Base-by-base conservation (phyloP, 192 early-diverging fungal genomes). In the Phycomyces nitens region DNA sequence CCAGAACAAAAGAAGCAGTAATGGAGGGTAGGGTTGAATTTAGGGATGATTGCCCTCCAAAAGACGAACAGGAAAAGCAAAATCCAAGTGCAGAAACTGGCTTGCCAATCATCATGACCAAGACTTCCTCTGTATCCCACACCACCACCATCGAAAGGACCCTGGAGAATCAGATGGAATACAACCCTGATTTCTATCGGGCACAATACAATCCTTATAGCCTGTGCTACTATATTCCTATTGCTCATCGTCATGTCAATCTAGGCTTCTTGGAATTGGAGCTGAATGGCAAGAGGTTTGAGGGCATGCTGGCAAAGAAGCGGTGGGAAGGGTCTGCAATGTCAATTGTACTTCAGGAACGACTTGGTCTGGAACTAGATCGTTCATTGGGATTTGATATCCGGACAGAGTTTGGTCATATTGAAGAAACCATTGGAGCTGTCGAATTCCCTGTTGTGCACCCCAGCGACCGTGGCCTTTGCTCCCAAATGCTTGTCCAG, bases 321-420 rank as follows among this genome's bases (percentile, higher is more conserved):
- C 23, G 56, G n/a, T 66, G 64, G 64, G 20, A 41, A 41, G 20
- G 20, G 0, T 66, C 64, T 0, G 64, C 42, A 3, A 58, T 66
- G 3, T 57, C 64, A 14, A 20, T 64, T 5, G 53, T 27, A 18
- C 41, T 51, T 20, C 51, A 21, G 1, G 27, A 51, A 5, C 55
- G 44, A 22, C 24, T 51, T 18, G 63, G 18, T 0, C 53, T 66
- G 27, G 44, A 66, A 1, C 21, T 66, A 15, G 23, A 15, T 5
- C 1, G 14, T 12, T 34, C 22, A 39, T n/a, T 15, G 15, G 50
- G 51, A 7, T 20, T 44, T 15, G 8, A 12, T 2, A 38, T 66
- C 9, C 29, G 11, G 20, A 66, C 64, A 9, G 56, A 38, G 0
- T 43, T 63, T 1, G 34, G 34, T 52, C n/a, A 38, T 2, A 27